A percentile compares a stretch with the other conserved stretches of the same genome.
phyloP scores from a whole-genome alignment of 352 stramenopile species.

The Globisporangium uncinulatum region DNA sequence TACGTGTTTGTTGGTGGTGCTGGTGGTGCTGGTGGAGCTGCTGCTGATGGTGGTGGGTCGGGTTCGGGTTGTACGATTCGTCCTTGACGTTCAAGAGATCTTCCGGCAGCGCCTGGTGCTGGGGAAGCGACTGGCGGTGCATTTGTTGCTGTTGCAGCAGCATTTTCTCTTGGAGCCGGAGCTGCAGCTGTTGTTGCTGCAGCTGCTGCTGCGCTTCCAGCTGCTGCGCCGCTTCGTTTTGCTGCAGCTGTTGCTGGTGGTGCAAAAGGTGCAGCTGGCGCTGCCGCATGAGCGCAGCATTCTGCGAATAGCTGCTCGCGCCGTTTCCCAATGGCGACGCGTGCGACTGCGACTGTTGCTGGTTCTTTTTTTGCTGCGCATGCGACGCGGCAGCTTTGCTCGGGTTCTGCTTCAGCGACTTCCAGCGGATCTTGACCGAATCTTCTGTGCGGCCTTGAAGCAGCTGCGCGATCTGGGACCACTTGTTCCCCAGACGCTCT shows the following conservation, averaged over 20 bases:
- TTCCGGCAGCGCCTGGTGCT: slow-evolving; percentile 20
- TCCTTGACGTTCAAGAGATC: slow-evolving; percentile 14
- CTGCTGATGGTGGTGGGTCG: background rate
- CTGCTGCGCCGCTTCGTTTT: slow-evolving; percentile 52
- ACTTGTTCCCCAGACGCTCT: slow-evolving; percentile 92
- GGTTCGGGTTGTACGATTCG: slow-evolving; percentile 5
- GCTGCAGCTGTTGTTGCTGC: slow-evolving; percentile 47
- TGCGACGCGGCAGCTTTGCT: slow-evolving; percentile 70
- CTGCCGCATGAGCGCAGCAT: slow-evolving; percentile 58
- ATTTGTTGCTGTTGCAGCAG: slow-evolving; percentile 58
- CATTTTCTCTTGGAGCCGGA: slow-evolving; percentile 60
- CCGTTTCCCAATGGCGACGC: too few species aligned
- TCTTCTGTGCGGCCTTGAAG: slow-evolving; percentile 89
- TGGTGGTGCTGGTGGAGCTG: background rate
- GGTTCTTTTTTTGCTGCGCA: slow-evolving; percentile 73
- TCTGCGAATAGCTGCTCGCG: slow-evolving; percentile 22
- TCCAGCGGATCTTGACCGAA: slow-evolving; percentile 93
- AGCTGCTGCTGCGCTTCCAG: slow-evolving; percentile 73
- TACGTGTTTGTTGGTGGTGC: background rate
- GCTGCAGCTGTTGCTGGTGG: slow-evolving; percentile 66
- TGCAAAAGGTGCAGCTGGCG: slow-evolving; percentile 63
- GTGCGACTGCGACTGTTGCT: slow-evolving; percentile 50
- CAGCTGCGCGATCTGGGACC: slow-evolving; percentile 94
- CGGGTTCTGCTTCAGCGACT: slow-evolving; percentile 84
- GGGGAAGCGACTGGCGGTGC: slow-evolving; percentile 54